Evolutionary conservation across 2,329 filamentous ascomycete species (phyloP), one percentile per base, ranked within the genome.

Genomic region (Fusarium chuoi): DNA sequence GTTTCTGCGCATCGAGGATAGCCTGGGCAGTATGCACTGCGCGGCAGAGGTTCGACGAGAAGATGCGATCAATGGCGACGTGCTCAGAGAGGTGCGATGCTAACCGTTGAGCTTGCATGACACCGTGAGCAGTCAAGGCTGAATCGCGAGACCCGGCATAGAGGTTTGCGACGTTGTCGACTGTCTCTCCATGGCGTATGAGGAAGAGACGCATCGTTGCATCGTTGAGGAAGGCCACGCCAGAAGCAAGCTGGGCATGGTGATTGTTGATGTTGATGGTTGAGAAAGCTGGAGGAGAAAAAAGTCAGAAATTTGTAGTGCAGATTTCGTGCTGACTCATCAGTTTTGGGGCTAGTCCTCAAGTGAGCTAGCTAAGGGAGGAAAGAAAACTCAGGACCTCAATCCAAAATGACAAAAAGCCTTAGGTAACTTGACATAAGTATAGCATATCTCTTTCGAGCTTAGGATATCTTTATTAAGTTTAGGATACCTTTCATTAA

Each of bases 161-260:
- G 68, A 94, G 83, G 62, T 91, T 89, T 45, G 92, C 92, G 66
- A 96, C 92, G 81, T 98, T 98, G 83, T 98, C 93, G 74, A 97
- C 93, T 22, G 94, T 96, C 84, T 98, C 95, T 79, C 92, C 95
- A 86, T 98, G 95, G 64, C 95, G 91, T 78, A 97, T 90, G 77
- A 98, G 87, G 78, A 95, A 90, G 62, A 98, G 74, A 68, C 79
- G 82, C 82, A 84, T 83, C 82, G 60, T 74, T 33, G 51, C 68
- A 70, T 75, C 48, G 62, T 72, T 77, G 56, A 76, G 36, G 59
- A 52, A 57, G 70, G 71, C 60, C 61, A 70, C 41, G 65, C 68
- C 66, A 60, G 68, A 63, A 66, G 68, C 57, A 59, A 70, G 72
- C 70, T 74, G 64, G 55, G 54, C 76, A 78, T 78, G 61, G 69